A percentile compares a stretch with the other conserved stretches of the same genome.
phyloP scores from a whole-genome alignment of 1,139 yeast genomes.

The Citeromyces siamensis region DNA sequence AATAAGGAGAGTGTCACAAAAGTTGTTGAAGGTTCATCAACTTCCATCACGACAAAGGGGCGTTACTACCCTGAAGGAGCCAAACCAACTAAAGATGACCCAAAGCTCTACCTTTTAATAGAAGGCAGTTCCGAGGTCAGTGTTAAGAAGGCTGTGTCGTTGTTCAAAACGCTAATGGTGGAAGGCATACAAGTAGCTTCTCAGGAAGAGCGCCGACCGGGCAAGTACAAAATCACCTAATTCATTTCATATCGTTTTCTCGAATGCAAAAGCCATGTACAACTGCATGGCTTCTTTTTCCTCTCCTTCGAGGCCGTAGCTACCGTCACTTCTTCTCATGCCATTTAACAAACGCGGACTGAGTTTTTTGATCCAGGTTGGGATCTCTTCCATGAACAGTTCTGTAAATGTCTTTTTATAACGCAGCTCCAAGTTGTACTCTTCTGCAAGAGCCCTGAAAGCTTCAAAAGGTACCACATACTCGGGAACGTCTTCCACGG shows the following conservation, averaged over 20 bases:
- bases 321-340: conserved; percentile 62
- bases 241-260: conserved; percentile 26
- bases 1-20: conserved; percentile 52
- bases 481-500: conserved; percentile 94
- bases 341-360: conserved; percentile 62
- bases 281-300: conserved; percentile 88
- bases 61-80: conserved; percentile 56
- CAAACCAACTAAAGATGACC: conserved; percentile 41
- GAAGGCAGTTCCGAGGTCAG: conserved; percentile 63
- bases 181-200: conserved; percentile 41
- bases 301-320: conserved; percentile 78
- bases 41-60: conserved; percentile 80
- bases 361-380: conserved; percentile 43
- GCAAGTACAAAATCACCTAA: conserved; percentile 20
- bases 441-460: conserved; percentile 71
- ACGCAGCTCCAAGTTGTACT: conserved; percentile 62
- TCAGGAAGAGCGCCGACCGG: conserved; percentile 26
- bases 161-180: conserved; percentile 48
- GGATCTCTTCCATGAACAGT: conserved; percentile 71
- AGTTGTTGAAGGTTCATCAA: conserved; percentile 60
- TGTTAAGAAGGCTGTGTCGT: conserved; percentile 53
- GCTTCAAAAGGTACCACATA: conserved; percentile 95
- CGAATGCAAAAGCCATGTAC: conserved; percentile 71
- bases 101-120: conserved; percentile 65
- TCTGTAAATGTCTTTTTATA: conserved; percentile 73